Base-by-base conservation (phyloP, 169 alveolate genomes). In the Eimeria acervulina region DNA sequence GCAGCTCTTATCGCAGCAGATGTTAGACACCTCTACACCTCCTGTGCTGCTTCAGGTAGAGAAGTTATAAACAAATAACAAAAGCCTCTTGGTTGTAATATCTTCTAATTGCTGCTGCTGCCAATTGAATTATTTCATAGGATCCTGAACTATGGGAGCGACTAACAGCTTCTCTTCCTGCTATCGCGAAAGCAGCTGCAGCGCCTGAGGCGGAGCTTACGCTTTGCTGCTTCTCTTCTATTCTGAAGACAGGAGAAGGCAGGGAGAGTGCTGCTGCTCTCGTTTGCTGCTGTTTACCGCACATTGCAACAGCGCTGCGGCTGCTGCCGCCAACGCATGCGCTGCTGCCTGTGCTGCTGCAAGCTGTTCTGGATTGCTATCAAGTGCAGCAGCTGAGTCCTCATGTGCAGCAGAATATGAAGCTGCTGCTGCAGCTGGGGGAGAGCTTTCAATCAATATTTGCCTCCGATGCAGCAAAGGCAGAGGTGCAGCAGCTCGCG, bases 371-470 rank as follows among this genome's bases (percentile, higher is more conserved):
- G 19, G 42, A 44, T 6, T 80, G 90, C 44, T 28, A 44, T 26
- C 90, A 33, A 7, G 44, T 72, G 28, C 88, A n/a, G 28, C 68
- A 23, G 52, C 47, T 28, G 28, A 12, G 12, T 15, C 61, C 33
- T 4, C 89, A 28, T 51, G 28, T 10, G 31, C 87, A 74, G 40
- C 59, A 47, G 76, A 33, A 55, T 70, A 31, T 44, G 51, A 17
- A 40, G 23, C 38, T 87, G 47, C 87, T 72, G 95, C 85, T 72
- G 33, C 76, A 68, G 81, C 76, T 74, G 38, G 95, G 94, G 44
- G 93, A 95, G 51, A 70, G 94, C 10, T 38, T 95, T 31, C 94
- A 95, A 47, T 55, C 95, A 21, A 44, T 95, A 3, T 89, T 95
- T 26, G 95, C 93, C 21, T 66, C 97, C 1, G 31, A 19, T 12